A percentile compares a stretch with the other conserved stretches of the same genome.
Conservation (phyloP, 164 flowering plant species). For the Vitis cinerea region DNA sequence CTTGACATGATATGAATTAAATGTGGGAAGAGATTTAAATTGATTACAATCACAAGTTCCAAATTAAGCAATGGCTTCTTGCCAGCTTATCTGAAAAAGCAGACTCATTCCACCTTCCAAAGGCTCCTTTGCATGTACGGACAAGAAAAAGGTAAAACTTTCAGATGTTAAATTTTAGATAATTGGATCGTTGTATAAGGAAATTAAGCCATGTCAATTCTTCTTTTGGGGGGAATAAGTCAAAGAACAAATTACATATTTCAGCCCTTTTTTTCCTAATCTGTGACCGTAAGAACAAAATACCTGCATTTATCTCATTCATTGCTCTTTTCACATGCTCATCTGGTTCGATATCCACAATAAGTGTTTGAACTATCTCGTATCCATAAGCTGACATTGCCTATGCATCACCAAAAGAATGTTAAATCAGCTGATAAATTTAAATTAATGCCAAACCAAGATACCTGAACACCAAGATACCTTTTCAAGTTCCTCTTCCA, state of each 20-base stretch:
- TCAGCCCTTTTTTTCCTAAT: neutral
- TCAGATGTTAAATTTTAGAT: too few species aligned
- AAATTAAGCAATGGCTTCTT: too few species aligned
- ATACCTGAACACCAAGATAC: slow-evolving; percentile 22
- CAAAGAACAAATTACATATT: neutral
- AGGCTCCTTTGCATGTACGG: too few species aligned
- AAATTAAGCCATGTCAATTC: too few species aligned
- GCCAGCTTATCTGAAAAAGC: too few species aligned
- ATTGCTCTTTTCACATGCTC: slow-evolving; percentile 79
- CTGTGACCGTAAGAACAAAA: neutral
- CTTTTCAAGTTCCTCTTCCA: slow-evolving; percentile 77
- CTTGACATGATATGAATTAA: too few species aligned
- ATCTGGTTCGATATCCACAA: slow-evolving; percentile 82
- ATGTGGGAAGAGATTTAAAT: too few species aligned
- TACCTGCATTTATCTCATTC: slow-evolving; percentile 93
- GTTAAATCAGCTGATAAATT: neutral
- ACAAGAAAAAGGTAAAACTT: too few species aligned
- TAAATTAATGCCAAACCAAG: neutral
- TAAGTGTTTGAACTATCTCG: slow-evolving; percentile 82
- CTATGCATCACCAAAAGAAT: slow-evolving; percentile 27
- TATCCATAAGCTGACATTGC: slow-evolving; percentile 86
- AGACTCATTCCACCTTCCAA: too few species aligned
- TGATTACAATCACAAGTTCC: too few species aligned
- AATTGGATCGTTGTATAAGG: too few species aligned
- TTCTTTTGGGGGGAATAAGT: neutral